These are phyloP conservation scores for Malania oleifera DNA, from an alignment of 164 flowering plant species.

Conservation along the genomic window DNA sequence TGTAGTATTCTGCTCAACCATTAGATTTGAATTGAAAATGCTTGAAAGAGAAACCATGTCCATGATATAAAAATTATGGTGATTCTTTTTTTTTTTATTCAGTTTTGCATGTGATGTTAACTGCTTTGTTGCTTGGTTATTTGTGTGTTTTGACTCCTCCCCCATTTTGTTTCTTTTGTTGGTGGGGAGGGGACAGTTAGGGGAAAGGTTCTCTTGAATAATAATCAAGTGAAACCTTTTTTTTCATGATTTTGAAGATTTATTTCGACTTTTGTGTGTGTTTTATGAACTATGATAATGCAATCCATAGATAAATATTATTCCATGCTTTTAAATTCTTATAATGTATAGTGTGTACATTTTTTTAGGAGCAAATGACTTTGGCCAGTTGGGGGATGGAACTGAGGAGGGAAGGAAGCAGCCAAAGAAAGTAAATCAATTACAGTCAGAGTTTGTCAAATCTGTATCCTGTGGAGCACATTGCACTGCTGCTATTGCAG, in stretches of 20 bases:
- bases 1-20: too few relatives aligned
- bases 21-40: too few relatives aligned
- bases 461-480: slow-evolving; percentile 95
- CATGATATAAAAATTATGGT: too few relatives aligned
- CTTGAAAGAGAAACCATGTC: too few relatives aligned
- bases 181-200: too few relatives aligned
- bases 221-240: neutral
- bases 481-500: slow-evolving; percentile 93
- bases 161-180: too few relatives aligned
- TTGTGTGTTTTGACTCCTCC: too few relatives aligned
- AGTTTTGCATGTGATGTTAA: too few relatives aligned
- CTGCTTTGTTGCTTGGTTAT: too few relatives aligned
- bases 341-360: neutral
- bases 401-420: slow-evolving; percentile 70
- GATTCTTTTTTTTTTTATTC: too few relatives aligned
- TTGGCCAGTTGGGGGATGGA: slow-evolving; percentile 98
- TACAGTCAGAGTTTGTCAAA: slow-evolving; percentile 78
- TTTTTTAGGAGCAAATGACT: slow-evolving; percentile 79
- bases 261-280: neutral
- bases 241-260: neutral
- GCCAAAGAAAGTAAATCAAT: slow-evolving; percentile 70
- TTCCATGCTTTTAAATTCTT: neutral
- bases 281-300: too few relatives aligned
- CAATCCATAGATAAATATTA: neutral
- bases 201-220: too few relatives aligned